Evolutionary conservation across 352 stramenopile genomes (phyloP).

Genomic region (Phytophthora sp.): DNA sequence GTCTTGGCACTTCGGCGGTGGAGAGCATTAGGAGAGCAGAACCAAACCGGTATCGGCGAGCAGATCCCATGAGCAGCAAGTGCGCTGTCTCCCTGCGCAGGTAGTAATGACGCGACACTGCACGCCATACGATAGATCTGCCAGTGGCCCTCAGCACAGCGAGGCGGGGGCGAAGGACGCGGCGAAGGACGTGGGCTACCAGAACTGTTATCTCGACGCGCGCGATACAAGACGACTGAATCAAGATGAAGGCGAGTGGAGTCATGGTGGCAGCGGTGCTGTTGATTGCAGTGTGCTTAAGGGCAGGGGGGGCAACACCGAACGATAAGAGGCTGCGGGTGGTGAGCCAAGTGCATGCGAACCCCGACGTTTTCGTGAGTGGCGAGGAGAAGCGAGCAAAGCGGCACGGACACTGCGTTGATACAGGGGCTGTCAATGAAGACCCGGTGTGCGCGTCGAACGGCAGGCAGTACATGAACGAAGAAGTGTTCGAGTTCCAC

Average conservation of each 20-base stretch:
- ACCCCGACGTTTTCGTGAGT: slow-evolving; percentile 33
- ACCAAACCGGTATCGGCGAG: slow-evolving; percentile 6
- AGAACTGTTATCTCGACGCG: slow-evolving; percentile 17
- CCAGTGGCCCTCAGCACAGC: slow-evolving; percentile 14
- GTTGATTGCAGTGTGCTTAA: slow-evolving; percentile 7
- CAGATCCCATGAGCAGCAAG: slow-evolving; percentile 26
- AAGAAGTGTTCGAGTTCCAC: slow-evolving; percentile 59
- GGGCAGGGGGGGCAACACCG: neutral
- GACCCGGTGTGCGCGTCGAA: slow-evolving; percentile 60
- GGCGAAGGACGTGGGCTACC: neutral
- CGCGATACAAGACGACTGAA: slow-evolving; percentile 1
- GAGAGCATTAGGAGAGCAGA: neutral
- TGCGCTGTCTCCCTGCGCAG: slow-evolving; percentile 18
- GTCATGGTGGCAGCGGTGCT: slow-evolving; percentile 4
- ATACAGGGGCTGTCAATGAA: slow-evolving; percentile 41
- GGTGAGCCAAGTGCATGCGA: slow-evolving; percentile 35
- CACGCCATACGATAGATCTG: slow-evolving; percentile 24
- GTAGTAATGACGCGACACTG: slow-evolving; percentile 24
- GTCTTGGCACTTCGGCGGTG: no score
- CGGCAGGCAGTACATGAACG: slow-evolving; percentile 58
- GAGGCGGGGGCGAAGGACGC: neutral
- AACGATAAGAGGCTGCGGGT: slow-evolving; percentile 28
- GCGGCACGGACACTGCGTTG: slow-evolving; percentile 35
- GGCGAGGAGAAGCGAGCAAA: slow-evolving; percentile 36
- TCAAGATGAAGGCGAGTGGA: slow-evolving; percentile 20